Conservation (phyloP, 2,329 filamentous ascomycete genomes). For the Verruconis gallopava region DNA sequence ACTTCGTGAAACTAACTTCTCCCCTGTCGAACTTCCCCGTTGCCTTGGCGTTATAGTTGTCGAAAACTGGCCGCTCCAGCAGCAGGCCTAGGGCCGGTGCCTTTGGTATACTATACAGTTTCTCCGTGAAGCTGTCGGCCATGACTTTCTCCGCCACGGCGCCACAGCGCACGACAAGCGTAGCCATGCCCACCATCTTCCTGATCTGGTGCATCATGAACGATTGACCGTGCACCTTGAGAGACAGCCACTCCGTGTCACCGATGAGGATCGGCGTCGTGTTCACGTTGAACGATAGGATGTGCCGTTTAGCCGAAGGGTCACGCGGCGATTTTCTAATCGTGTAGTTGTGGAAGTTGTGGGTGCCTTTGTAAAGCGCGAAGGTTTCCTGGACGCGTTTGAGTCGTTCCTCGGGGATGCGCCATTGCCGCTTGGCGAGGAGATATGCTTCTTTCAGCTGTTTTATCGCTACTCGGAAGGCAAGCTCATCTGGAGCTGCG, state of each 20-base stretch:
- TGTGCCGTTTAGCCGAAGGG: constrained; percentile 74
- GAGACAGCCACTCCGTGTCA: constrained; percentile 85
- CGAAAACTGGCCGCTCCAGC: constrained; percentile 83
- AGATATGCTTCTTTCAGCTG: constrained; percentile 68
- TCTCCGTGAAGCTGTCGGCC: constrained; percentile 55
- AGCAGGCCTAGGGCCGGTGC: constrained; percentile 79
- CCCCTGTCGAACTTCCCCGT: constrained; percentile 49
- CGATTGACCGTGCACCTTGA: constrained; percentile 93
- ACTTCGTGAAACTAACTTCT: constrained; percentile 65
- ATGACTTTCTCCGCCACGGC: constrained; percentile 55
- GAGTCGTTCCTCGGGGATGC: constrained; percentile 59
- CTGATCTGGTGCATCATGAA: constrained; percentile 99
- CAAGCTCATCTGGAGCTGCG: not conserved
- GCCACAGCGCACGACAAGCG: constrained; percentile 73
- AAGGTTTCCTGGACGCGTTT: constrained; percentile 64
- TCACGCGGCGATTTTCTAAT: constrained; percentile 74
- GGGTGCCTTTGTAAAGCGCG: constrained; percentile 65
- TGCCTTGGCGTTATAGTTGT: constrained; percentile 70
- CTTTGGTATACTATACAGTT: constrained; percentile 75
- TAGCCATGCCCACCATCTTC: constrained; percentile 94
- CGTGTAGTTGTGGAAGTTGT: constrained; percentile 96
- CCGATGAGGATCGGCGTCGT: constrained; percentile 56
- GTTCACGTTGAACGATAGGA: constrained; percentile 73
- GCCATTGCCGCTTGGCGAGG: constrained; percentile 70
- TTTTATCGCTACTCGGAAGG: constrained; percentile 27